phyloP scores from a whole-genome alignment of 2,329 filamentous ascomycete species.

The Arachnomyces sp. region DNA sequence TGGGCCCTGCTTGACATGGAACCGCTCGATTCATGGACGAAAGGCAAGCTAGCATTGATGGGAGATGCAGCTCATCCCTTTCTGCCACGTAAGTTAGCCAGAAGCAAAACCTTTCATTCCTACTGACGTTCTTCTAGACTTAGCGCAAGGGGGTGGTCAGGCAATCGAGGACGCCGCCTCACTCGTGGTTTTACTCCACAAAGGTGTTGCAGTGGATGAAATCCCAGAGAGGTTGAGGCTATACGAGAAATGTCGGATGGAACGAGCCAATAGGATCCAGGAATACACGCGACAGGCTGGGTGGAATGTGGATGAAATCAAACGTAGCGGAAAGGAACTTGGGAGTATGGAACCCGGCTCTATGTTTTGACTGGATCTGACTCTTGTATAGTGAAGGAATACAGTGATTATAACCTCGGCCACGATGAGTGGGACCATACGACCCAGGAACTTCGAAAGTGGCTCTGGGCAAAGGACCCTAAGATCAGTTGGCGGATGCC shows the following conservation, averaged over 20 bases:
- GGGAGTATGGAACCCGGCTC: too few relatives aligned
- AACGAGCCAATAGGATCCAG: constrained; percentile 6
- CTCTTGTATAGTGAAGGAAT: constrained; percentile 28
- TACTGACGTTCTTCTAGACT: background rate
- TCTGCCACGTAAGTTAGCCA: constrained; percentile 23
- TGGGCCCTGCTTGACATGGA: too few relatives aligned
- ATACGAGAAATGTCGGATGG: constrained; percentile 4
- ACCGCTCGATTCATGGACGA: background rate
- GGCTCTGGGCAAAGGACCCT: constrained; percentile 35
- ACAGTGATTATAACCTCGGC: constrained; percentile 46
- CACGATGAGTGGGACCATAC: constrained; percentile 53
- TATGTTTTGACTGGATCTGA: constrained; percentile 3
- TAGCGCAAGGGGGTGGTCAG: constrained; percentile 27
- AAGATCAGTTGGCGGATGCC: constrained; percentile 39
- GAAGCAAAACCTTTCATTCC: background rate
- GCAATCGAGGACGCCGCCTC: constrained; percentile 35
- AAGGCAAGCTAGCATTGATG: constrained; percentile 27
- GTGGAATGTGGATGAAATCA: constrained; percentile 1
- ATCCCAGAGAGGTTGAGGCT: constrained; percentile 2
- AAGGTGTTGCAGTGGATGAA: background rate
- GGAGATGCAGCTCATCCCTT: constrained; percentile 38
- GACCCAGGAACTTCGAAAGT: constrained; percentile 42
- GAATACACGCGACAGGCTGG: background rate
- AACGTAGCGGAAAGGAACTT: constrained; percentile 6
- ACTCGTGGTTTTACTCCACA: constrained; percentile 15